Conservation (phyloP, 345 rosid genomes). For the Populus simonii region DNA sequence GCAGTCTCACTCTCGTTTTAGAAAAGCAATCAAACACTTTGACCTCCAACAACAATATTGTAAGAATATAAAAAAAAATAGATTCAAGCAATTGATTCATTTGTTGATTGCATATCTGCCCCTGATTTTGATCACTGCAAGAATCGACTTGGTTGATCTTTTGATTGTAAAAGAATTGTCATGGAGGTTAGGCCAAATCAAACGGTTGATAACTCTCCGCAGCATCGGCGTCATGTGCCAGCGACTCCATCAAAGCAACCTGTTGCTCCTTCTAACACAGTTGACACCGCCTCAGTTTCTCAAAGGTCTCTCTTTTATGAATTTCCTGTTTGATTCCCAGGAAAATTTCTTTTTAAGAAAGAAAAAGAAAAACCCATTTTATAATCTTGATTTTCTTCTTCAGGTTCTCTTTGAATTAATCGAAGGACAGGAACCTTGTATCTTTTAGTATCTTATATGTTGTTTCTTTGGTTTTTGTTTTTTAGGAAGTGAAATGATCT, state of each 20-base stretch:
- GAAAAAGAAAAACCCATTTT: background rate
- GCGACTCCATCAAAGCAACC: conserved; percentile 46
- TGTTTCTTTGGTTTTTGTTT: background rate
- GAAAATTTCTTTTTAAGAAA: background rate
- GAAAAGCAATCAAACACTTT: background rate
- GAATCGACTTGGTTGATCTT: background rate
- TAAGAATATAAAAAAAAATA: background rate
- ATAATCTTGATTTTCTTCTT: background rate
- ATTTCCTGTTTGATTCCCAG: background rate
- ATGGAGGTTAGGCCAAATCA: conserved; percentile 55
- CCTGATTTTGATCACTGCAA: background rate
- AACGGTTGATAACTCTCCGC: conserved; percentile 38
- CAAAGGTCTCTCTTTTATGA: conserved; percentile 31
- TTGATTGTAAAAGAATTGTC: background rate
- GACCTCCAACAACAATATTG: background rate
- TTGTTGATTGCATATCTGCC: background rate
- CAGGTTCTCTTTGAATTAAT: background rate
- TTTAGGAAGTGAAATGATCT: background rate
- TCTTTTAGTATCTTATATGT: background rate
- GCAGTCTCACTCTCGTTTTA: background rate
- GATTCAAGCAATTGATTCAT: background rate
- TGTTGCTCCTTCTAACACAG: conserved; percentile 26
- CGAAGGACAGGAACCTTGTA: background rate
- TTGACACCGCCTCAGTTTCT: conserved; percentile 51
- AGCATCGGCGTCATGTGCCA: conserved; percentile 25